Percentiles rank a stretch among this genome's conserved stretches.
phyloP scores from a whole-genome alignment of 345 rosid genomes.

The Corymbia maculata region DNA sequence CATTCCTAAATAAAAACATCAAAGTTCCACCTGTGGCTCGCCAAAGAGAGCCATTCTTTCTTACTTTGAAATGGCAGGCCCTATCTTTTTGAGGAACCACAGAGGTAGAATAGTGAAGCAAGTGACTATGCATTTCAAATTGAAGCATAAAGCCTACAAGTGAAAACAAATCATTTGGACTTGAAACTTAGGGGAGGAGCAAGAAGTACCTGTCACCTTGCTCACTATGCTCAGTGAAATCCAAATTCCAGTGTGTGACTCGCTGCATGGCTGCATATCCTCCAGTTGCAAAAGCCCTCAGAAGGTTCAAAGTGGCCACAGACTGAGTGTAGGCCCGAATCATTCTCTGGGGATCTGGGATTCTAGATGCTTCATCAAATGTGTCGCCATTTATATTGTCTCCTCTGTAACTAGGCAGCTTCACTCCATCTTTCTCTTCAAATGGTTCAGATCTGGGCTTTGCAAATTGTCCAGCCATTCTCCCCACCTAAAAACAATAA shows the following conservation, averaged over 20 bases:
- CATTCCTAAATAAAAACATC: not conserved
- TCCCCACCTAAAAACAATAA: conserved; percentile 18
- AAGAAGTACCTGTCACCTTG: conserved; percentile 20
- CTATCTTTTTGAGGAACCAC: not conserved
- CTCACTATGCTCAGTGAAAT: conserved; percentile 26
- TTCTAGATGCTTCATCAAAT: conserved; percentile 20
- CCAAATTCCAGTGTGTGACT: conserved; percentile 31
- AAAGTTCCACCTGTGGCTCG: not conserved
- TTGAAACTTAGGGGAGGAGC: not conserved
- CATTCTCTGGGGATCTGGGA: conserved; percentile 34
- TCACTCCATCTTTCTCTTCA: conserved; percentile 27
- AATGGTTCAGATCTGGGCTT: conserved; percentile 32
- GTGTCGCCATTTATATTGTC: conserved; percentile 32
- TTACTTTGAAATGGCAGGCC: not conserved
- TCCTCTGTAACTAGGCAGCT: conserved; percentile 33
- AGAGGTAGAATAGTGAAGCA: not conserved
- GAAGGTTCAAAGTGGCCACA: conserved; percentile 29
- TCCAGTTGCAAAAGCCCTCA: conserved; percentile 34
- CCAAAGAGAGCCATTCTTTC: not conserved
- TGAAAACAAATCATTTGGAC: not conserved
- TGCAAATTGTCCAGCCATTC: conserved; percentile 39
- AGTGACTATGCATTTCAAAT: not conserved
- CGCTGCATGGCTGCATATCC: conserved; percentile 43
- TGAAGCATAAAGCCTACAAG: not conserved
- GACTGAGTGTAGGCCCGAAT: conserved; percentile 27